phyloP scores from a whole-genome alignment of 148 eudicot species.

The Rhododendron griersonianum region DNA sequence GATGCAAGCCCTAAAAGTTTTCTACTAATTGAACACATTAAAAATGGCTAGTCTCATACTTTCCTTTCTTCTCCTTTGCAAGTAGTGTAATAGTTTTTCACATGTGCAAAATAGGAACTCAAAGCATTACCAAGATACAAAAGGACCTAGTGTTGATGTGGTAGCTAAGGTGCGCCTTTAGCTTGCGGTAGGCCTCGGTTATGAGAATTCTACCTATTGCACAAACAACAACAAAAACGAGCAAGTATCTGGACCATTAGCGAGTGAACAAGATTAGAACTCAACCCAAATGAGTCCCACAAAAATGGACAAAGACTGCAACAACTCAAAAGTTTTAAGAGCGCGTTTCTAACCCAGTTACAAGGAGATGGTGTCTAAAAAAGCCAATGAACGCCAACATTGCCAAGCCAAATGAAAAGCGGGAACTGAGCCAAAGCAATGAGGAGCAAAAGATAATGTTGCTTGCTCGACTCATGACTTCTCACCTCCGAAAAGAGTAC shows the following conservation, averaged over 20 bases:
- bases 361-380: not conserved
- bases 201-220: not conserved
- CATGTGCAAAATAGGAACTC: not conserved
- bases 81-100: not conserved
- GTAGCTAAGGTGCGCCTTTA: not conserved
- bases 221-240: not conserved
- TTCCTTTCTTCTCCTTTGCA: not conserved
- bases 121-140: not conserved
- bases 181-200: not conserved
- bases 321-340: not conserved
- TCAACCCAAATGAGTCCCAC: not conserved
- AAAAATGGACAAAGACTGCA: not conserved
- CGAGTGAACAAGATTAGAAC: not conserved
- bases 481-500: conserved; percentile 70
- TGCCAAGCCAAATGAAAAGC: conserved; percentile 70
- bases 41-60: not conserved
- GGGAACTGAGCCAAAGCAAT: conserved; percentile 74
- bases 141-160: not conserved
- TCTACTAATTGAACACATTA: not conserved
- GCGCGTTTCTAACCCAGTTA: not conserved
- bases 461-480: conserved; percentile 60
- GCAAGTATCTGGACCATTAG: not conserved
- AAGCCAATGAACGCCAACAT: conserved; percentile 35
- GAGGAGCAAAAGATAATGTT: conserved; percentile 59
- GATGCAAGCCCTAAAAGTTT: not conserved